These are phyloP conservation scores for Deinandra increscens DNA, from an alignment of 129 eudicot species.

Conservation along the genomic window DNA sequence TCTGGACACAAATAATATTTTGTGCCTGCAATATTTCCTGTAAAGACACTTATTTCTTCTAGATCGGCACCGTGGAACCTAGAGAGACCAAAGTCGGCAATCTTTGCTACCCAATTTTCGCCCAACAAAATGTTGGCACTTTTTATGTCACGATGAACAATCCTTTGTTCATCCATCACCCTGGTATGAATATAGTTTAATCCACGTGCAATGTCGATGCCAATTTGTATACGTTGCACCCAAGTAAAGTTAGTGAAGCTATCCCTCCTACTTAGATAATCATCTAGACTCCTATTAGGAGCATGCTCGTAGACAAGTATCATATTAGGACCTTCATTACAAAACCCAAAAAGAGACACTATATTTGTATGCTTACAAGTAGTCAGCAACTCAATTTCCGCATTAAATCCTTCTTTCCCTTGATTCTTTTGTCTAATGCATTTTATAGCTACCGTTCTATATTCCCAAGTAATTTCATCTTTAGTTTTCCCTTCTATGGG, in stretches of 20 bases:
- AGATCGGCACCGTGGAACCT: background rate
- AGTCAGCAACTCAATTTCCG: slow-evolving; percentile 1
- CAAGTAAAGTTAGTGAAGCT: background rate
- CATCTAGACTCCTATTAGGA: slow-evolving; percentile 3
- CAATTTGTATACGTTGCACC: background rate
- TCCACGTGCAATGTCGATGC: slow-evolving; percentile 12
- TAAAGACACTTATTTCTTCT: background rate
- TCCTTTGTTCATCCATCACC: background rate
- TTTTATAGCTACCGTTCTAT: slow-evolving; percentile 2
- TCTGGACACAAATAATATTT: slow-evolving; percentile 7
- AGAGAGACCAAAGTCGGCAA: slow-evolving; percentile 21
- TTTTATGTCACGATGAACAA: too few relatives aligned
- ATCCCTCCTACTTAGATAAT: background rate
- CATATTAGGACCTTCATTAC: background rate
- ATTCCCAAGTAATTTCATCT: background rate
- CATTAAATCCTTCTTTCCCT: too few relatives aligned
- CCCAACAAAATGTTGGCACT: too few relatives aligned
- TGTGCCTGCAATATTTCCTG: slow-evolving; percentile 6
- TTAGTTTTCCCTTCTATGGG: background rate
- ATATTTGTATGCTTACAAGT: background rate
- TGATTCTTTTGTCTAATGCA: background rate
- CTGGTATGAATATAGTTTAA: background rate
- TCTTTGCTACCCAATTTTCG: too few relatives aligned
- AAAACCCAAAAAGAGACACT: slow-evolving; percentile 4
- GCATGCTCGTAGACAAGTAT: too few relatives aligned